Evolutionary conservation across 768 basidiomycete genomes (phyloP).

Genomic region (Tulasnella sp.): DNA sequence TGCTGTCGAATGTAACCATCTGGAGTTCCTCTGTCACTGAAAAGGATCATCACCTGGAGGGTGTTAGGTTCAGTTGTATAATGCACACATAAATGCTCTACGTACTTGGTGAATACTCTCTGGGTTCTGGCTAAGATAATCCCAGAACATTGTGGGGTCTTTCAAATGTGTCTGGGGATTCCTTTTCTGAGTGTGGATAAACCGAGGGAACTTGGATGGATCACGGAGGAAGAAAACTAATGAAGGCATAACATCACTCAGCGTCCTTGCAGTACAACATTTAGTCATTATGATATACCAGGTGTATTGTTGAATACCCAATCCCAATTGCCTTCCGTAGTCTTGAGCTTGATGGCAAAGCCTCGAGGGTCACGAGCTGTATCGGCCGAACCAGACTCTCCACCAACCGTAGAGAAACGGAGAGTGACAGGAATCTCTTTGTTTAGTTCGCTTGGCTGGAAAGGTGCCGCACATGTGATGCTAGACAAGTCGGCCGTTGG

Average conservation of each 20-base stretch:
- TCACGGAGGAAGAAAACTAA: conserved; percentile 27
- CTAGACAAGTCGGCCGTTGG: conserved; percentile 29
- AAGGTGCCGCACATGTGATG: conserved; percentile 28
- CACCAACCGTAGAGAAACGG: conserved; percentile 32
- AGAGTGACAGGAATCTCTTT: conserved; percentile 23
- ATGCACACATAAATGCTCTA: background rate
- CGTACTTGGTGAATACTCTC: conserved; percentile 28
- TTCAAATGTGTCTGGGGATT: conserved; percentile 86
- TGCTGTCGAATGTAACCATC: conserved; percentile 60
- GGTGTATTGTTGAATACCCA: conserved; percentile 25
- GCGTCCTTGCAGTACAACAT: conserved; percentile 11
- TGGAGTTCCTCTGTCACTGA: conserved; percentile 33
- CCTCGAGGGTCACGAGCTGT: conserved; percentile 32
- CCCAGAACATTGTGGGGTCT: conserved; percentile 52
- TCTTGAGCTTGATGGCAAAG: conserved; percentile 33
- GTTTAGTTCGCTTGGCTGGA: conserved; percentile 25
- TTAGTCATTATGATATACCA: conserved; percentile 12
- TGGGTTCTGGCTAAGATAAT: conserved; percentile 36
- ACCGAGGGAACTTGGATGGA: conserved; percentile 31
- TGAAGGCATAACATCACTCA: background rate
- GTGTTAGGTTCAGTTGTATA: background rate
- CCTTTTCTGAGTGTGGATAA: conserved; percentile 37
- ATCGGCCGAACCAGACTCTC: conserved; percentile 33
- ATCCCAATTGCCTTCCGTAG: conserved; percentile 33
- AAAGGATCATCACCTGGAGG: conserved; percentile 30